A percentile compares a stretch with the other conserved stretches of the same genome.
These are phyloP conservation scores for Selenicereus undatus DNA, from an alignment of 148 eudicot species.

Conservation along the genomic window DNA sequence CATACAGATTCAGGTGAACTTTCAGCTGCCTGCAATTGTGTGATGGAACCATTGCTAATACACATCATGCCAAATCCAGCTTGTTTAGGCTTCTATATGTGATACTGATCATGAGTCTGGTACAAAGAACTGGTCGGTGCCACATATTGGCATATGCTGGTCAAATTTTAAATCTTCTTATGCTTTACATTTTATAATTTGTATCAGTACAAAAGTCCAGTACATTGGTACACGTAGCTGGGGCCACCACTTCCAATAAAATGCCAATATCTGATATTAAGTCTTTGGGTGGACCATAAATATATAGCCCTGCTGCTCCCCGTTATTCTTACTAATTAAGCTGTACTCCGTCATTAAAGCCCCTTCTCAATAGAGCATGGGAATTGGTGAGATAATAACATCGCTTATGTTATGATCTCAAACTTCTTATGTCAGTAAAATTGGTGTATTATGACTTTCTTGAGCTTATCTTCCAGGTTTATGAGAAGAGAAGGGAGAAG, in stretches of 20 bases:
- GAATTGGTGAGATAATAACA: neutral
- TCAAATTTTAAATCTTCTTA: too few species aligned
- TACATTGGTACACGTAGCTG: neutral
- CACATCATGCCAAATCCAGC: too few species aligned
- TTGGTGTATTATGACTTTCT: neutral
- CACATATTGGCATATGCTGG: too few species aligned
- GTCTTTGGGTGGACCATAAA: neutral
- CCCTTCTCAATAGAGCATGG: neutral
- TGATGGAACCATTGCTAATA: too few species aligned
- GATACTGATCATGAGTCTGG: too few species aligned
- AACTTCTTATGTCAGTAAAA: neutral
- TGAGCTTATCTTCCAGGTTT: conserved; percentile 48
- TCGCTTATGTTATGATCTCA: neutral
- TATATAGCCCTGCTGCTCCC: neutral
- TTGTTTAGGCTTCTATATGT: too few species aligned
- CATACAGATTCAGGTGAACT: too few species aligned
- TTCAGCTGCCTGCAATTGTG: too few species aligned
- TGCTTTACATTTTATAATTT: too few species aligned
- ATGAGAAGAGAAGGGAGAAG: conserved; percentile 86
- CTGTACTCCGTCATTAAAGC: neutral
- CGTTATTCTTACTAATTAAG: neutral
- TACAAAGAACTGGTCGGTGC: too few species aligned
- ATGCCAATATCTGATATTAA: too few species aligned
- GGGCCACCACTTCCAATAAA: too few species aligned
- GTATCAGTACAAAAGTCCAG: neutral